phyloP scores from a whole-genome alignment of 2,329 filamentous ascomycete species.

The Stachybotrys echinatus region DNA sequence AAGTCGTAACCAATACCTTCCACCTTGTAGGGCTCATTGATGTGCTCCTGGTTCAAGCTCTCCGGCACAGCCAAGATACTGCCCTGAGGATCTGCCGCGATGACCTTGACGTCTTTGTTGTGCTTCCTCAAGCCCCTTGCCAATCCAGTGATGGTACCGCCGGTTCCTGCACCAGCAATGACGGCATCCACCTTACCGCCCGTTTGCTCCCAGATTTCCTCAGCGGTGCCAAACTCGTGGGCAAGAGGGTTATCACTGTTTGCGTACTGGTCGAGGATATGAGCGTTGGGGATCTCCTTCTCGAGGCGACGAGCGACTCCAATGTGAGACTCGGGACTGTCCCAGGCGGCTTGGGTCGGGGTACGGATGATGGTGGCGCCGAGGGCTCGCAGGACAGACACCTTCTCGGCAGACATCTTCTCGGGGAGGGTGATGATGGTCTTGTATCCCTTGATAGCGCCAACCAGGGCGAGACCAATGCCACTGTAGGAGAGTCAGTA shows the following conservation, averaged over 20 bases:
- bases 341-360: constrained; percentile 90
- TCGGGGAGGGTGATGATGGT: constrained; percentile 98
- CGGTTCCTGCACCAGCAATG: constrained; percentile 89
- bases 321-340: constrained; percentile 93
- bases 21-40: constrained; percentile 89
- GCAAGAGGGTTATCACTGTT: constrained; percentile 89
- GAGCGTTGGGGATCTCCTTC: constrained; percentile 93
- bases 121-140: constrained; percentile 84
- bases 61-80: constrained; percentile 85
- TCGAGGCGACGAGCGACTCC: constrained; percentile 85
- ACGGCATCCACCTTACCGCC: constrained; percentile 75
- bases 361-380: constrained; percentile 97
- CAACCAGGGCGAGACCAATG: constrained; percentile 90
- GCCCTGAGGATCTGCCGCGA: constrained; percentile 88
- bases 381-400: constrained; percentile 86
- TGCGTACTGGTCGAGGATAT: constrained; percentile 94
- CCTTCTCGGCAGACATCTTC: constrained; percentile 99
- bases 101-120: constrained; percentile 76
- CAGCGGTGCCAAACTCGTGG: constrained; percentile 88
- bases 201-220: constrained; percentile 95
- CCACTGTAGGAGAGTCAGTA: constrained; percentile 41
- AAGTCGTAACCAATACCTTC: constrained; percentile 99
- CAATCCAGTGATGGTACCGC: constrained; percentile 89
- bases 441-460: constrained; percentile 94
- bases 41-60: constrained; percentile 69